phyloP scores from a whole-genome alignment of 2,329 filamentous ascomycete species.

The Ceratocystis colombiana region DNA sequence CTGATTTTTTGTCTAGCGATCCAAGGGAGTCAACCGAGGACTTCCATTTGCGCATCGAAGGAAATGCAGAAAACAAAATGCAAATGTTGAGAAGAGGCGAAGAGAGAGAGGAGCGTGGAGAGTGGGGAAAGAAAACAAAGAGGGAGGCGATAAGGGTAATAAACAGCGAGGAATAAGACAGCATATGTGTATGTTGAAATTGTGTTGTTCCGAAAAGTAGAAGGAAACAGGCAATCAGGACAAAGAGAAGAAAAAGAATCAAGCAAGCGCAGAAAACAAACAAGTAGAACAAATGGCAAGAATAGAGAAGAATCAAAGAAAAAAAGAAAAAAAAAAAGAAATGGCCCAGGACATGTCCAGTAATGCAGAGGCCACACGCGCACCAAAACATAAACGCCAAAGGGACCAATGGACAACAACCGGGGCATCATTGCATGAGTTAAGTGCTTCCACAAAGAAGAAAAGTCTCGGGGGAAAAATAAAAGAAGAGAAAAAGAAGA shows the following conservation, averaged over 20 bases:
- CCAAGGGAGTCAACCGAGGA: constrained; percentile 12
- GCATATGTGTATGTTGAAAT: neutral
- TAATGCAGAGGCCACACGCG: constrained; percentile 4
- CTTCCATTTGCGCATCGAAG: constrained; percentile 13
- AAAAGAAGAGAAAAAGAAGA: neutral
- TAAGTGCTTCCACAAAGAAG: neutral
- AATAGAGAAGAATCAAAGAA: constrained; percentile 19
- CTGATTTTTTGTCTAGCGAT: constrained; percentile 23
- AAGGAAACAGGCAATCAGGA: constrained; percentile 8
- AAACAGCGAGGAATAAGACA: neutral
- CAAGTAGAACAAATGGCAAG: constrained; percentile 14
- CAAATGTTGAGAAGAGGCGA: constrained; percentile 15
- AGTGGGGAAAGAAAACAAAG: constrained; percentile 1
- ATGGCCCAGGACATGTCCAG: constrained; percentile 11
- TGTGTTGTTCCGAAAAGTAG: constrained; percentile 6
- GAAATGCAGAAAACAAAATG: constrained; percentile 19
- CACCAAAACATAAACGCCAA: constrained; percentile 11
- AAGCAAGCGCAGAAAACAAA: neutral
- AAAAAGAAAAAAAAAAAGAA: constrained; percentile 5
- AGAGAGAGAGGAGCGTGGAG: neutral
- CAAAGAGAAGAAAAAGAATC: constrained; percentile 12
- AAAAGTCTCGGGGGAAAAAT: neutral
- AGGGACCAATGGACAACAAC: constrained; percentile 13
- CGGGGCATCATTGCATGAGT: neutral
- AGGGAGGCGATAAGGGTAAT: neutral